Evolutionary conservation across 2,329 filamentous ascomycete genomes (phyloP), one percentile per base, ranked within the genome.

Genomic region (Amesomyces nigricolor): DNA sequence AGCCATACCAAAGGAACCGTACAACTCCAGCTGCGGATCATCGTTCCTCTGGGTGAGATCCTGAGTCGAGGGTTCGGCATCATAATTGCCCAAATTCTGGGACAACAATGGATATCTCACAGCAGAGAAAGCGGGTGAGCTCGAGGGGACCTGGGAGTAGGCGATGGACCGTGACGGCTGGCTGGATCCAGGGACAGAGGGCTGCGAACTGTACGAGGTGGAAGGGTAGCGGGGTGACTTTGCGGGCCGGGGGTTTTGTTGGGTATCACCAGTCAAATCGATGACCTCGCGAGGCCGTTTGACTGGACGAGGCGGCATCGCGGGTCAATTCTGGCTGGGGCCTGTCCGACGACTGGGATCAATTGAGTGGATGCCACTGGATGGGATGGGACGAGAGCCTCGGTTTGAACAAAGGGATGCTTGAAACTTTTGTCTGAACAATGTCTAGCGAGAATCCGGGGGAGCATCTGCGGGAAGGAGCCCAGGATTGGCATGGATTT

Each of bases 21-120:
- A 81, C 10, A 78, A 64, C 58, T 81, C 78, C 13, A 67, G 66
- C 17, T 59, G 60, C 1, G 72, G 70, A 1, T 66, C 70, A 22
- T 78, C 72, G 26, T 72, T 68, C 5, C 67, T 68, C 62, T 79
- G 77, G 0, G 74, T 76, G 37, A 76, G 63, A 47, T 76, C 75
- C 30, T 75, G 61, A 10, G 64, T 62, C 6, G 76, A 73, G 4
- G 70, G 69, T 37, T 77, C 73, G 10, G 67, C 65, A 44, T 67
- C 66, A 35, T 55, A 51, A 38, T 53, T 26, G 35, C 16, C 47
- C 9, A 29, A 38, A 8, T 47, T 47, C 45, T 56, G 52, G 14
- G 22, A 58, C 5, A 48, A 17, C 35, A 22, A 29, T 30, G 35
- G 43, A 4, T 51, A 16, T 19, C 32, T 43, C 35, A 26, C 43